Conservation (phyloP, 495 filamentous ascomycete genomes). For the Aspergillus indologenus region DNA sequence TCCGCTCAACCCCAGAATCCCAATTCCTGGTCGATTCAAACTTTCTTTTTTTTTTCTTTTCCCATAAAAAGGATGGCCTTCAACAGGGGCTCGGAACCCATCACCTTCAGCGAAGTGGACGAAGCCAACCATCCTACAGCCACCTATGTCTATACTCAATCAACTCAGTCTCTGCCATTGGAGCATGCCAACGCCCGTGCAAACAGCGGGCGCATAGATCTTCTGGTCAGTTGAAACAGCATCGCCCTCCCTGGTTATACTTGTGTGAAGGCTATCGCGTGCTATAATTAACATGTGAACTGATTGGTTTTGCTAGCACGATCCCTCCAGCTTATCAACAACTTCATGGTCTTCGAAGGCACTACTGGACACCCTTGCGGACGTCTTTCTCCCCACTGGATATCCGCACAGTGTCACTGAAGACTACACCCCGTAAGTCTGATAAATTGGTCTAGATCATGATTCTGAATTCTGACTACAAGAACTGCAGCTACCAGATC, state of each 20-base stretch:
- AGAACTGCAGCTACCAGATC: constrained; percentile 63
- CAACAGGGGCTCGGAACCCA: not conserved
- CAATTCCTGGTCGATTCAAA: too few relatives aligned
- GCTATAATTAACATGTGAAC: not conserved
- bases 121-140: constrained; percentile 34
- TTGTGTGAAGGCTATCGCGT: not conserved
- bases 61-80: constrained; percentile 28
- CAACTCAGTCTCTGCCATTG: constrained; percentile 3
- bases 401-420: constrained; percentile 87
- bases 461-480: constrained; percentile 11
- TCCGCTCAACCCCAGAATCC: too few relatives aligned
- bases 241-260: not conserved
- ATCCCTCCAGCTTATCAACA: constrained; percentile 13
- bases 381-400: constrained; percentile 84
- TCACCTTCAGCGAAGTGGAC: constrained; percentile 40
- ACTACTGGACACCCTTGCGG: constrained; percentile 28
- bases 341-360: constrained; percentile 33
- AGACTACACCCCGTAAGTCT: constrained; percentile 78
- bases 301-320: constrained; percentile 11
- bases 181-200: not conserved
- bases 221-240: constrained; percentile 28
- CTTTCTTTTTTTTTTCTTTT: not conserved
- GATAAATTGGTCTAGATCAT: too few relatives aligned
- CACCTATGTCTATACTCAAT: constrained; percentile 38
- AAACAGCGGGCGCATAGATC: constrained; percentile 30